Percentiles rank a stretch among this genome's conserved stretches.
phyloP scores from a whole-genome alignment of 306 rosid genomes.

The Gillenia trifoliata region DNA sequence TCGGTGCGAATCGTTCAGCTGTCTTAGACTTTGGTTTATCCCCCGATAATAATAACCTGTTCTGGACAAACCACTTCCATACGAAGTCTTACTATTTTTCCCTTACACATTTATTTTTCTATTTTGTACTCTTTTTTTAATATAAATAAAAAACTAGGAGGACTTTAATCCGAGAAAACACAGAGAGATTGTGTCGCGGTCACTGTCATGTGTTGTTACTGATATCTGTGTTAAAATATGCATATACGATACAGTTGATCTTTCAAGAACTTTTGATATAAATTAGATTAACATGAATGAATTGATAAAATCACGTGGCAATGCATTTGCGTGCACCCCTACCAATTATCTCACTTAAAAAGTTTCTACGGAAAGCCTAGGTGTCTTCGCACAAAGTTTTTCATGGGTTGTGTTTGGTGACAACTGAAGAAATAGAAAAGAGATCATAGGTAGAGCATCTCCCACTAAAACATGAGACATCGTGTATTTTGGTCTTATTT shows the following conservation, averaged over 20 bases:
- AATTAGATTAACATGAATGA: no score
- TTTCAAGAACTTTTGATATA: no score
- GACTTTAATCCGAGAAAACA: background rate
- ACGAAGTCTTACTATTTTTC: background rate
- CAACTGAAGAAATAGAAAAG: background rate
- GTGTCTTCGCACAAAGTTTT: background rate
- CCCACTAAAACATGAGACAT: no score
- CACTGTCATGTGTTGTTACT: no score
- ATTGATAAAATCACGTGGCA: background rate
- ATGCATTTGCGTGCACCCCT: no score
- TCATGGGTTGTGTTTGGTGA: background rate
- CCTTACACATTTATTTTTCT: background rate
- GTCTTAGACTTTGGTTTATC: background rate
- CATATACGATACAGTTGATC: no score
- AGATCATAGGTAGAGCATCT: background rate
- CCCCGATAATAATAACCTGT: background rate
- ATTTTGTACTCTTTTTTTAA: background rate
- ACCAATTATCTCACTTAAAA: background rate
- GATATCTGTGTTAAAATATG: no score
- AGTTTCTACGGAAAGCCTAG: background rate
- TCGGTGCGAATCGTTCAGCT: constrained; percentile 23
- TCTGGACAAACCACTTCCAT: background rate
- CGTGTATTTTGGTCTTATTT: no score
- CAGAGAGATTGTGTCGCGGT: fast-evolving
- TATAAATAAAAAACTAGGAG: background rate